Base-by-base conservation (phyloP, 768 basidiomycete genomes). In the Mycena galopus region DNA sequence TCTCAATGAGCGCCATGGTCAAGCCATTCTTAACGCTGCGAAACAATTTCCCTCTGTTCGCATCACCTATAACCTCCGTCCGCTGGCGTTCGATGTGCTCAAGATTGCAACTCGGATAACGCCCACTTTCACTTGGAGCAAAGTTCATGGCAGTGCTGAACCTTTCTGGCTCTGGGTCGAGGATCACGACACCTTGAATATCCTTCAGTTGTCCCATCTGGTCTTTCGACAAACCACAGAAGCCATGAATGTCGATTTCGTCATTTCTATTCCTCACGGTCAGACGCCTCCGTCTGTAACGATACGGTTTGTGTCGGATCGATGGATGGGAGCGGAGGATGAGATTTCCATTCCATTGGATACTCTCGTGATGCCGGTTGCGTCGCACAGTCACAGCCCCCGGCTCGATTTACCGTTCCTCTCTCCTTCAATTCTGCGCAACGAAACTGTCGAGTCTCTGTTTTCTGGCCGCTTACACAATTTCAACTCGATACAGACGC, bases 91-190 rank as follows among this genome's bases (percentile, higher is more conserved):
- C 65, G 95, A 97, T 79, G 88, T 98, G 37, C 88, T 99, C 37
- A 93, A 91, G 77, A 88, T 99, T 39, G 85, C 85, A 1, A 86
- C 95, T 60, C 86, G 84, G 1, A 85, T 96, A 35, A 82, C 83
- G 19, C 90, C 90, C 29, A 82, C 87, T 9, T 99, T 98, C 81
- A 88, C 88, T 17, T 99, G 98, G 97, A 93, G 84, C 29, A 93
- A 89, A 79, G 76, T 92, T 3, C 96, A 98, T 76, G 94, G 93
- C 0, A 85, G 83, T 14, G 84, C 85, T 2, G 96, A 99, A 80
- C 93, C 95, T 2, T 98, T 98, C 82, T 98, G 95, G 92, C 81
- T 99, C 33, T 99, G 98, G 98, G 84, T 98, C 3, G 96, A 99
- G 82, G 96, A 97, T 77, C 87, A 92, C 42, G 88, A 93, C 37